These are phyloP conservation scores for Ormosia emarginata DNA, from an alignment of 306 rosid species.

Conservation along the genomic window DNA sequence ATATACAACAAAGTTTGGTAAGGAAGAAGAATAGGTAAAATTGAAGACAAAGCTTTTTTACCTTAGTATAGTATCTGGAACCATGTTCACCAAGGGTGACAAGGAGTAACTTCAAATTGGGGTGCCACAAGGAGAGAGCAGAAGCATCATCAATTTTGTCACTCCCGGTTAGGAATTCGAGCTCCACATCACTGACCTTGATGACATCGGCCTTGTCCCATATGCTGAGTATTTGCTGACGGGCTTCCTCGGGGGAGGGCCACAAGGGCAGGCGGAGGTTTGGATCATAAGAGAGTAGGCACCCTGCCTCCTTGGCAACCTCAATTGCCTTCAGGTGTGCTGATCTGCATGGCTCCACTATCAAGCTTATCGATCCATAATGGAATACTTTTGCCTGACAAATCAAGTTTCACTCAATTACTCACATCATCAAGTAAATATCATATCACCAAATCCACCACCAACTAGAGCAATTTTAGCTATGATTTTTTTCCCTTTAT, in stretches of 20 bases:
- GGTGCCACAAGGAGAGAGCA: conserved; percentile 80
- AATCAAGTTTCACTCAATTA: not conserved
- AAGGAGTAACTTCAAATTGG: conserved; percentile 80
- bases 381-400: conserved; percentile 80
- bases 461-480: not conserved
- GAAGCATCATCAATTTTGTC: conserved; percentile 68
- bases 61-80: conserved; percentile 93
- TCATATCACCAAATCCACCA: not conserved
- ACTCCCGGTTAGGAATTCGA: conserved; percentile 75
- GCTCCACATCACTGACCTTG: conserved; percentile 87
- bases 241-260: conserved; percentile 80
- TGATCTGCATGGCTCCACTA: conserved; percentile 97
- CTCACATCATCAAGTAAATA: not conserved
- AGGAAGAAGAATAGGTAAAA: not conserved
- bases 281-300: conserved; percentile 83
- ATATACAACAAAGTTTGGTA: no score
- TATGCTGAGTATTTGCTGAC: conserved; percentile 76
- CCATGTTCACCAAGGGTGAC: conserved; percentile 93
- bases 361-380: conserved; percentile 94
- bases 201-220: conserved; percentile 90
- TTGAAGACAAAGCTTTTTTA: not conserved
- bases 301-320: conserved; percentile 85
- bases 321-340: conserved; percentile 92
- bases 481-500: not conserved
- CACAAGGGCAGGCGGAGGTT: conserved; percentile 77